phyloP scores from a whole-genome alignment of 306 rosid species.

The Spatholobus suberectus region DNA sequence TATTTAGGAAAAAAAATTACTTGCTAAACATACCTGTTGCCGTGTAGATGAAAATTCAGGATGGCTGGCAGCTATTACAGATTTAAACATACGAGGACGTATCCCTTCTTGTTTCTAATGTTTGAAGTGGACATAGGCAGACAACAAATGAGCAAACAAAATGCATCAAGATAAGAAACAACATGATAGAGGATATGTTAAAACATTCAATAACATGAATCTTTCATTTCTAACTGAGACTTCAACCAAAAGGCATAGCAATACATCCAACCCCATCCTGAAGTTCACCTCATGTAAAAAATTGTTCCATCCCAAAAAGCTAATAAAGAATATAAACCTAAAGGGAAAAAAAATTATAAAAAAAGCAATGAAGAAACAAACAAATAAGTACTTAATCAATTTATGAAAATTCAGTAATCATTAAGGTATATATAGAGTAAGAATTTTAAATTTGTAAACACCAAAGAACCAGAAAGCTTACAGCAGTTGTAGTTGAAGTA shows the following conservation, averaged over 20 bases:
- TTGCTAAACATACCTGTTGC: conserved; percentile 76
- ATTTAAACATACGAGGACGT: conserved; percentile 91
- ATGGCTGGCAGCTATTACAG: conserved; percentile 93
- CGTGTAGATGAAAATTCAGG: conserved; percentile 95
- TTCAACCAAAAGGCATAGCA: conserved; percentile 35
- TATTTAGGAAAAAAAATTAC: conserved; percentile 11
- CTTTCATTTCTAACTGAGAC: not conserved
- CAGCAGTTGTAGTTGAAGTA: conserved; percentile 59
- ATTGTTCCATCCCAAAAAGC: not conserved
- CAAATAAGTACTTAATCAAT: conserved; percentile 20
- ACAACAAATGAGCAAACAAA: conserved; percentile 20
- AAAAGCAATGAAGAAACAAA: not conserved
- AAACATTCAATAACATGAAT: conserved; percentile 18
- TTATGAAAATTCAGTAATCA: conserved; percentile 1
- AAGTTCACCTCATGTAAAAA: not conserved
- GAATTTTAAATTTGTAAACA: not conserved
- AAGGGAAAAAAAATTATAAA: not conserved
- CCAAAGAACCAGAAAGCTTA: conserved; percentile 55
- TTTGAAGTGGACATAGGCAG: conserved; percentile 22
- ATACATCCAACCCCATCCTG: conserved; percentile 18
- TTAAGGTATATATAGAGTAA: not conserved
- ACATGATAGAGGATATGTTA: conserved; percentile 6
- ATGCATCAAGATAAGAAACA: conserved; percentile 18
- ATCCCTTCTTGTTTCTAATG: conserved; percentile 83
- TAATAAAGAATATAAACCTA: not conserved